phyloP scores from a whole-genome alignment of 106 monocot genomes.

The Dendrobium officinale region DNA sequence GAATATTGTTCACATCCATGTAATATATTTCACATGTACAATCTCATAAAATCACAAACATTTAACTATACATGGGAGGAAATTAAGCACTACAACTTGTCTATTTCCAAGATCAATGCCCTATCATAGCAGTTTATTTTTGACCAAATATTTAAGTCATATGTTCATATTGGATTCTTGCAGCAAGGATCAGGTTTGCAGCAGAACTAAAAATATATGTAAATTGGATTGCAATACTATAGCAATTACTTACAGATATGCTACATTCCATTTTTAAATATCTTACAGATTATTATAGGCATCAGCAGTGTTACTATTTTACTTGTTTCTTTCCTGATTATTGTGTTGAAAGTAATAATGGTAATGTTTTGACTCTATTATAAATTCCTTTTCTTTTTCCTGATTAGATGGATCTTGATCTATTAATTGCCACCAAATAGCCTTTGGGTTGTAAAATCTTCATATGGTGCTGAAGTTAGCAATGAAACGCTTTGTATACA shows the following conservation, averaged over 20 bases:
- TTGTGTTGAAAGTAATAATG: neutral
- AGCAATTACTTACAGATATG: neutral
- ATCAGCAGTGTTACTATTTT: neutral
- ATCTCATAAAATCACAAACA: neutral
- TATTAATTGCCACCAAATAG: neutral
- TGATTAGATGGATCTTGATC: conserved; percentile 5
- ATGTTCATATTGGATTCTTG: neutral
- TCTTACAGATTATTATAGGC: neutral
- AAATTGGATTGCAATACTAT: neutral
- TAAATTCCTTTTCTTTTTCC: neutral
- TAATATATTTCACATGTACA: neutral
- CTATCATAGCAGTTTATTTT: neutral
- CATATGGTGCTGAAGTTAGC: neutral
- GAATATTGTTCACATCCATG: neutral
- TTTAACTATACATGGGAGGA: neutral
- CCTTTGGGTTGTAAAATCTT: neutral
- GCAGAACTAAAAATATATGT: neutral
- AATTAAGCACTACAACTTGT: neutral
- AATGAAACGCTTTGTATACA: conserved; percentile 85
- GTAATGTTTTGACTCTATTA: neutral
- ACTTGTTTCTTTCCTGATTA: neutral
- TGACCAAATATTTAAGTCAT: neutral
- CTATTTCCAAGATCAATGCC: neutral
- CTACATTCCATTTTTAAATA: neutral
- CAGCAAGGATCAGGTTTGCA: neutral